These are phyloP conservation scores for Heimioporus punctisporus DNA, from an alignment of 1,284 basidiomycete genomes.

Conservation along the genomic window DNA sequence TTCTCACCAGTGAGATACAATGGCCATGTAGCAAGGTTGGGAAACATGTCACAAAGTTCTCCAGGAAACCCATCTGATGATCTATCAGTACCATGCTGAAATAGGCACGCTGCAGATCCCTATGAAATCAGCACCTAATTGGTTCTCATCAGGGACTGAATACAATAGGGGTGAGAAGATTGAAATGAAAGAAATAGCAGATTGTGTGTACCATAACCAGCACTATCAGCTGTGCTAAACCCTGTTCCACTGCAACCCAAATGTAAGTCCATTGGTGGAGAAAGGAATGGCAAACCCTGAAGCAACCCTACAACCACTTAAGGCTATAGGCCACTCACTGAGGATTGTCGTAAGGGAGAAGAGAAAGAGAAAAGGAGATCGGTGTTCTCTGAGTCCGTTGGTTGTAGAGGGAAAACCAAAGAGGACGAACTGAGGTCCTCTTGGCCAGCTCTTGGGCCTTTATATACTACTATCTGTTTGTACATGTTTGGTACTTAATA, in stretches of 20 bases:
- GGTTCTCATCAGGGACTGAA: conserved; percentile 62
- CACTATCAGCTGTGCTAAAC: conserved; percentile 61
- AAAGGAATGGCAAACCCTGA: too few relatives aligned
- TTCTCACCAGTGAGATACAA: conserved; percentile 68
- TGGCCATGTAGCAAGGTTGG: conserved; percentile 58
- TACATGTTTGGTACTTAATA: too few relatives aligned
- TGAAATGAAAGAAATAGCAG: conserved; percentile 16
- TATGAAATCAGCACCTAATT: conserved; percentile 71
- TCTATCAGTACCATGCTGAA: background rate
- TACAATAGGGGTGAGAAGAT: background rate
- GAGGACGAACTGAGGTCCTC: too few relatives aligned
- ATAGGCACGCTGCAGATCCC: conserved; percentile 19
- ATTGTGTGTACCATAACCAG: conserved; percentile 50
- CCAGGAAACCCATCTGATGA: conserved; percentile 61
- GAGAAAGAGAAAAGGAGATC: too few relatives aligned
- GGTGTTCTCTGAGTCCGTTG: too few relatives aligned
- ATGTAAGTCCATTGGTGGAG: too few relatives aligned
- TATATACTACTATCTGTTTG: too few relatives aligned
- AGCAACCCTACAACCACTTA: too few relatives aligned
- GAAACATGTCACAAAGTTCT: conserved; percentile 69
- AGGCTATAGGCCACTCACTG: too few relatives aligned
- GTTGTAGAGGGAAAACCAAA: too few relatives aligned
- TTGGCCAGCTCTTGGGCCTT: too few relatives aligned
- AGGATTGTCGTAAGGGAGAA: too few relatives aligned
- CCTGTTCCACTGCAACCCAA: conserved; percentile 52